Evolutionary conservation across 495 filamentous ascomycete genomes (phyloP).

Genomic region (Penicillium mononematosum): DNA sequence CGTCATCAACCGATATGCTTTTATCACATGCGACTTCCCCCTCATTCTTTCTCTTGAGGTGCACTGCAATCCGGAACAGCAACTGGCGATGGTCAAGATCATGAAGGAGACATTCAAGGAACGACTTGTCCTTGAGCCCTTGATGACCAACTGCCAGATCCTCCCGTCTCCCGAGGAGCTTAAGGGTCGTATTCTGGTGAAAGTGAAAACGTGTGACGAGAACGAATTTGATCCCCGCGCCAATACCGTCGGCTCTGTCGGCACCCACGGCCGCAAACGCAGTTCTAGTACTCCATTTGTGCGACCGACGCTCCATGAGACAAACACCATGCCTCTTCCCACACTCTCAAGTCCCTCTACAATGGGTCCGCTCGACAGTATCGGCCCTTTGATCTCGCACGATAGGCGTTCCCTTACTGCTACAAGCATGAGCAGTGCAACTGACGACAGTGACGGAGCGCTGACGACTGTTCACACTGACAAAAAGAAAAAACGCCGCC

Average conservation of each 20-base stretch:
- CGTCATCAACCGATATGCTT: constrained; percentile 91
- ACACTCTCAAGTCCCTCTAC: constrained; percentile 59
- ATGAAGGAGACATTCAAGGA: constrained; percentile 81
- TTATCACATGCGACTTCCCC: constrained; percentile 75
- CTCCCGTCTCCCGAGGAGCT: constrained; percentile 87
- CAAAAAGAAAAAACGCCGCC: constrained; percentile 52
- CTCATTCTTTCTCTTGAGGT: constrained; percentile 94
- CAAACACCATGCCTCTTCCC: constrained; percentile 49
- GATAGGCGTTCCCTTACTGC: constrained; percentile 54
- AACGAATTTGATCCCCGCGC: constrained; percentile 40
- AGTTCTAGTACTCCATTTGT: constrained; percentile 76
- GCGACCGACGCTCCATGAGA: constrained; percentile 56
- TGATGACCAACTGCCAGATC: constrained; percentile 59
- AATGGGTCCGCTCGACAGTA: constrained; percentile 41
- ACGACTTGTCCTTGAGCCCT: constrained; percentile 70
- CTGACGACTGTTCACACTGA: constrained; percentile 43
- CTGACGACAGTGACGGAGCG: constrained; percentile 62
- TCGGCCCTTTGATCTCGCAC: constrained; percentile 45
- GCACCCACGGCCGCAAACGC: constrained; percentile 64
- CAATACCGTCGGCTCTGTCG: constrained; percentile 36
- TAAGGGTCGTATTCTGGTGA: constrained; percentile 80
- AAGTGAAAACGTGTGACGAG: constrained; percentile 74
- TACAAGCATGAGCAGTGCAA: constrained; percentile 57
- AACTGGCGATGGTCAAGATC: constrained; percentile 83
- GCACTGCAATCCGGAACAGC: constrained; percentile 81